These are phyloP conservation scores for Colletotrichum tofieldiae DNA, from an alignment of 2,329 filamentous ascomycete genomes.

Conservation along the genomic window DNA sequence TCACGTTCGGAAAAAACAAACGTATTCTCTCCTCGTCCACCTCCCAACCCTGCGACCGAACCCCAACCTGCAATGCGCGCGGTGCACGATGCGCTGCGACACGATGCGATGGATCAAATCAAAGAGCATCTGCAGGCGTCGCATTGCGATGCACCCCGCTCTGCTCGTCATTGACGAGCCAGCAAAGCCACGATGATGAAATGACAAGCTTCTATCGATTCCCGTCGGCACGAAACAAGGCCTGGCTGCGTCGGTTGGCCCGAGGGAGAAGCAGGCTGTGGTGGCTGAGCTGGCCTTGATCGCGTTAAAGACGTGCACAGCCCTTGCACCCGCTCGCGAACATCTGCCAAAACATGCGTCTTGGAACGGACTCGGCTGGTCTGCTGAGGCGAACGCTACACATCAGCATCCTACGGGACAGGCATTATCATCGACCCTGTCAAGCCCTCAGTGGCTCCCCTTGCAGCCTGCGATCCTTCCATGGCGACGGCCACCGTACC, in stretches of 20 bases:
- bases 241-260: conserved; percentile 29
- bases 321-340: conserved; percentile 21
- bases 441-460: conserved; percentile 32
- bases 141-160: conserved; percentile 25
- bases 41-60: neutral
- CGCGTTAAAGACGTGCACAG: conserved; percentile 32
- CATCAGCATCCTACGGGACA: neutral
- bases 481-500: conserved; percentile 27
- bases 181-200: conserved; percentile 19
- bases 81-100: neutral
- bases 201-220: conserved; percentile 22
- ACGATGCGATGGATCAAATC: conserved; percentile 5
- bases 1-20: neutral
- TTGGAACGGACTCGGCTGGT: neutral
- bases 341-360: conserved; percentile 4
- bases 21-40: no score
- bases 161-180: conserved; percentile 4
- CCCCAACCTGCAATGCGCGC: neutral
- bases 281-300: conserved; percentile 26
- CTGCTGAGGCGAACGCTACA: conserved; percentile 13
- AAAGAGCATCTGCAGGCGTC: neutral
- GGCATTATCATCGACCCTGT: conserved; percentile 6
- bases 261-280: conserved; percentile 28
- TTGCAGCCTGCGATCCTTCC: conserved; percentile 36
- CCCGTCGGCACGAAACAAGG: conserved; percentile 31